These are phyloP conservation scores for Excoecaria agallocha DNA, from an alignment of 345 rosid species.

Conservation along the genomic window DNA sequence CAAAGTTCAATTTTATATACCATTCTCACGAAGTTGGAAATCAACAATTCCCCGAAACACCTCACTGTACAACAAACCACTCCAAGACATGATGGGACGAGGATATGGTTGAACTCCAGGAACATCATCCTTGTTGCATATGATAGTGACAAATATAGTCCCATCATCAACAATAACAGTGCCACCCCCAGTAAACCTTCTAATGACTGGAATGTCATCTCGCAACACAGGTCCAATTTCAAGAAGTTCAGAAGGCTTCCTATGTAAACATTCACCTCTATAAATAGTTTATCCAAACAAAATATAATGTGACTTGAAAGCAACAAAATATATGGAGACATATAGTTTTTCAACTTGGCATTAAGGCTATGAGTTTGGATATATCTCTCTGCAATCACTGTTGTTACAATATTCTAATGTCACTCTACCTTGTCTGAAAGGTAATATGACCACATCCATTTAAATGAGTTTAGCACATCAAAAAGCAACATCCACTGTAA, in stretches of 20 bases:
- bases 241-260: conserved; percentile 73
- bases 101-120: conserved; percentile 79
- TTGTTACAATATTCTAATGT: background rate
- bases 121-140: conserved; percentile 71
- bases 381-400: background rate
- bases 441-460: background rate
- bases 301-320: background rate
- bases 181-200: conserved; percentile 87
- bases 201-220: conserved; percentile 68
- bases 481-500: background rate
- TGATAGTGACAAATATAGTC: conserved; percentile 76
- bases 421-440: background rate
- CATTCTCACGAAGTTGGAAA: conserved; percentile 85
- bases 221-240: conserved; percentile 54
- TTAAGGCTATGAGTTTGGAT: background rate
- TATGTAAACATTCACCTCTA: conserved; percentile 28
- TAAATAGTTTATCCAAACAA: background rate
- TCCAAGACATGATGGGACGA: conserved; percentile 86
- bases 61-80: conserved; percentile 51
- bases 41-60: conserved; percentile 59
- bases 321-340: background rate
- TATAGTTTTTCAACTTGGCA: background rate
- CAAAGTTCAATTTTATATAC: conserved; percentile 32
- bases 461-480: background rate
- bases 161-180: conserved; percentile 77